These are phyloP conservation scores for Cnidoscolus chayamansa DNA, from an alignment of 441 rosid species.

Conservation along the genomic window DNA sequence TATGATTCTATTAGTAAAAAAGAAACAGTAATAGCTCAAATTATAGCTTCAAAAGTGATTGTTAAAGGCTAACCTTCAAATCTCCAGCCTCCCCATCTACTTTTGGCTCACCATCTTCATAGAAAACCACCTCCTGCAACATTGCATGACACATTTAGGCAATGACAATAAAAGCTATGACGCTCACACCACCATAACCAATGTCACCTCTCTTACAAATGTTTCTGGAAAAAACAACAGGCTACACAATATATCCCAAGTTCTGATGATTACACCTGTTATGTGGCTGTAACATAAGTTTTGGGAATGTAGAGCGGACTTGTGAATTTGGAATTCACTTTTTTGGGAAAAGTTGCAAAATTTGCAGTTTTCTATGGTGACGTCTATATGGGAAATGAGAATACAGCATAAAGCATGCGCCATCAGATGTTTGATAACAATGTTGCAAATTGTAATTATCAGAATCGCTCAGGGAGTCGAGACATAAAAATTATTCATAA, in stretches of 20 bases:
- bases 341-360: neutral
- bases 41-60: neutral
- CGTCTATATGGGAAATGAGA: neutral
- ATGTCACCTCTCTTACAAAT: neutral
- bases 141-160: conserved; percentile 6
- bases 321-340: neutral
- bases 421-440: neutral
- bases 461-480: neutral
- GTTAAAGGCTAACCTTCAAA: conserved; percentile 58
- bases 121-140: conserved; percentile 81
- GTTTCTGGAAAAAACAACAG: neutral
- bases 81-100: conserved; percentile 96
- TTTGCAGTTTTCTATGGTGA: neutral
- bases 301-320: neutral
- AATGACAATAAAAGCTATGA: neutral
- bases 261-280: too few species aligned
- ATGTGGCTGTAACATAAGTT: too few species aligned
- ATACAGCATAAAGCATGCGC: neutral
- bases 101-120: conserved; percentile 89
- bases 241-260: too few species aligned
- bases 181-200: neutral
- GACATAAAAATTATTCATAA: neutral
- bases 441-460: neutral
- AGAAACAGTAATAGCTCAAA: too few species aligned
- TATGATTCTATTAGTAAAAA: neutral